phyloP scores from a whole-genome alignment of 1,284 basidiomycete genomes.

The Jaminaea rosea region DNA sequence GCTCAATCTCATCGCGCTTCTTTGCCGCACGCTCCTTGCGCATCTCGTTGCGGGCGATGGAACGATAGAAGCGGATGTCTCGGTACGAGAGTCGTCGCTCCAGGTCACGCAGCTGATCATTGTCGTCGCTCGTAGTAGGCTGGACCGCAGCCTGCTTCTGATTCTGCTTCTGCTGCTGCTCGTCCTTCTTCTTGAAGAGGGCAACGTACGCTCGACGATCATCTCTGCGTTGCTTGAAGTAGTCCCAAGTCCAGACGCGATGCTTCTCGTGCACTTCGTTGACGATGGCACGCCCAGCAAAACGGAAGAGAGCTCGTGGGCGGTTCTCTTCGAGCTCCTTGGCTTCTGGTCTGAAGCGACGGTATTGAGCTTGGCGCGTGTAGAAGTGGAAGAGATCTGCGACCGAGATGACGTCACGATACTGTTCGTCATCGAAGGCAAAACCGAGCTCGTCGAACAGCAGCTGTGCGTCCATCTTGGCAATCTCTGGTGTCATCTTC shows the following conservation, averaged over 20 bases:
- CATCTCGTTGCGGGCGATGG: slow-evolving; percentile 79
- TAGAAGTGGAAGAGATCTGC: slow-evolving; percentile 97
- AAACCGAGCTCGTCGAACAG: slow-evolving; percentile 92
- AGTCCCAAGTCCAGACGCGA: slow-evolving; percentile 82
- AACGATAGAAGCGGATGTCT: slow-evolving; percentile 95
- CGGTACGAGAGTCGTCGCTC: slow-evolving; percentile 83
- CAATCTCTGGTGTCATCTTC: slow-evolving; percentile 59
- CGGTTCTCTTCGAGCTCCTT: slow-evolving; percentile 60
- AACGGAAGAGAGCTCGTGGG: slow-evolving; percentile 66
- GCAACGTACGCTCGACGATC: slow-evolving; percentile 73
- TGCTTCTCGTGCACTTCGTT: slow-evolving; percentile 77
- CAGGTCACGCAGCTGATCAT: slow-evolving; percentile 56
- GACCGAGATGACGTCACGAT: slow-evolving; percentile 84
- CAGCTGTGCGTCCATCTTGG: slow-evolving; percentile 78
- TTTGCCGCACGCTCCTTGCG: slow-evolving; percentile 61
- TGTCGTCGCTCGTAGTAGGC: slow-evolving; percentile 24
- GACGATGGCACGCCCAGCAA: slow-evolving; percentile 73
- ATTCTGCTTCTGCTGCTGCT: slow-evolving; percentile 22
- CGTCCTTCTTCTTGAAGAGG: slow-evolving; percentile 69
- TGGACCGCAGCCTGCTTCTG: slow-evolving; percentile 30
- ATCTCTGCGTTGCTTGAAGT: slow-evolving; percentile 79
- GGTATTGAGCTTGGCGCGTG: slow-evolving; percentile 68
- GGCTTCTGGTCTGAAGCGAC: slow-evolving; percentile 58
- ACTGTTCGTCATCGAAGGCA: slow-evolving; percentile 86
- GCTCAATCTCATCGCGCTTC: slow-evolving; percentile 43